Evolutionary conservation across 768 basidiomycete genomes (phyloP).

Genomic region (Floccularia luteovirens): DNA sequence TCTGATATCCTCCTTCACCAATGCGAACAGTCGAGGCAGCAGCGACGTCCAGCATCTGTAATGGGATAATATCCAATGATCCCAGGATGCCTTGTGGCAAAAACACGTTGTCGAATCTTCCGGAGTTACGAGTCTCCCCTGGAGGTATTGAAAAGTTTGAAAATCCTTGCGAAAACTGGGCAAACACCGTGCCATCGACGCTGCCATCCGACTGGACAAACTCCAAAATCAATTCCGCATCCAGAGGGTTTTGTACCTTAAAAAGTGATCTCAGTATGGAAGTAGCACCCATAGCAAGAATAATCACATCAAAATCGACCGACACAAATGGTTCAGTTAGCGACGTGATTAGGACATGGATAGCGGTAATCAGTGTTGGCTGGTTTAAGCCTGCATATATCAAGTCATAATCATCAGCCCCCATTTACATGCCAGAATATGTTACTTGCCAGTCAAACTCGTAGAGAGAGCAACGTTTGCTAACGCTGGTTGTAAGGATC

Average conservation of each 20-base stretch:
- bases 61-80: slow-evolving; percentile 51
- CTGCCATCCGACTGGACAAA: slow-evolving; percentile 50
- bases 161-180: slow-evolving; percentile 51
- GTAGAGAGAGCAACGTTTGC: slow-evolving; percentile 43
- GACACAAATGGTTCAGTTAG: slow-evolving; percentile 42
- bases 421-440: neutral
- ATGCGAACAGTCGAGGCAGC: slow-evolving; percentile 39
- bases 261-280: neutral
- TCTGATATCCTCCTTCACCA: slow-evolving; percentile 46
- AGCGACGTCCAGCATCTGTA: slow-evolving; percentile 45
- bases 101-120: slow-evolving; percentile 46
- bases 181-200: slow-evolving; percentile 45
- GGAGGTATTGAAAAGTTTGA: slow-evolving; percentile 48
- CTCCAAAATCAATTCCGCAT: slow-evolving; percentile 46
- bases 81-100: slow-evolving; percentile 50
- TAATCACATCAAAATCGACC: slow-evolving; percentile 50
- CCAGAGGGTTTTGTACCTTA: slow-evolving; percentile 48
- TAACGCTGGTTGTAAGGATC: slow-evolving; percentile 47
- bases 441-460: slow-evolving; percentile 35
- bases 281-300: neutral
- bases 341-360: slow-evolving; percentile 45
- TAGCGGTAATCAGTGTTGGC: slow-evolving; percentile 48
- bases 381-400: slow-evolving; percentile 34
- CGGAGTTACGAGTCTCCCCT: slow-evolving; percentile 54
- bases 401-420: neutral